Base-by-base conservation (phyloP, 345 rosid species). In the Aquilaria malaccensis region DNA sequence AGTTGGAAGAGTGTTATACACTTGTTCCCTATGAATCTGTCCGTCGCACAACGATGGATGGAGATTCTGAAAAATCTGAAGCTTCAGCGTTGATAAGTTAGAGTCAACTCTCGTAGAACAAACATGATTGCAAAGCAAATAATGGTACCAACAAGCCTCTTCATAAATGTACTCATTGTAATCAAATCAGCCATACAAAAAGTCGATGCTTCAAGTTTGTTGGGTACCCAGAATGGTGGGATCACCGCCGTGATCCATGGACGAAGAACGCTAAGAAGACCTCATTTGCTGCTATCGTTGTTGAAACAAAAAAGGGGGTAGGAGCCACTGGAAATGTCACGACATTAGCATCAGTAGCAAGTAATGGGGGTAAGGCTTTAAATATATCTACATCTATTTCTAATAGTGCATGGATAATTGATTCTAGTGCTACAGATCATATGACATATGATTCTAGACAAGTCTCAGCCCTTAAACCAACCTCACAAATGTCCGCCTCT, bases 381-480 rank as follows among this genome's bases (percentile, higher is more conserved):
- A 52, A 14, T n/a, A 60, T 45, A 31, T 29, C 22, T 22, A 22
- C 22, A 22, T 22, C 22, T 22, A 22, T 22, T 22, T 22, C 22
- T 22, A 22, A 22, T 22, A 22, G 22, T 22, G 22, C 22, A 22
- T 22, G 22, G 22, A 22, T 22, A 22, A 22, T 22, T 22, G 22
- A 22, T 22, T 22, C 22, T 22, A 1, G 22, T 22, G 22, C 22
- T 22, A 22, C 1, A 22, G 22, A 62, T 52, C 49, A 62, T 62
- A 62, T 62, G 58, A 50, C 58, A 6, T 62, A 47, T 61, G 30
- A 61, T 22, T 61, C 46, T 50, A 50, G 13, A 61, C 48, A 61
- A 9, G 47, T 61, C 33, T 7, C 47, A 50, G 2, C 46, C 5
- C 5, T 61, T 6, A 13, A 50, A 33, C 14, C 30, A 31, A 50